phyloP scores from a whole-genome alignment of 306 rosid species.

The Glycine latifolia region DNA sequence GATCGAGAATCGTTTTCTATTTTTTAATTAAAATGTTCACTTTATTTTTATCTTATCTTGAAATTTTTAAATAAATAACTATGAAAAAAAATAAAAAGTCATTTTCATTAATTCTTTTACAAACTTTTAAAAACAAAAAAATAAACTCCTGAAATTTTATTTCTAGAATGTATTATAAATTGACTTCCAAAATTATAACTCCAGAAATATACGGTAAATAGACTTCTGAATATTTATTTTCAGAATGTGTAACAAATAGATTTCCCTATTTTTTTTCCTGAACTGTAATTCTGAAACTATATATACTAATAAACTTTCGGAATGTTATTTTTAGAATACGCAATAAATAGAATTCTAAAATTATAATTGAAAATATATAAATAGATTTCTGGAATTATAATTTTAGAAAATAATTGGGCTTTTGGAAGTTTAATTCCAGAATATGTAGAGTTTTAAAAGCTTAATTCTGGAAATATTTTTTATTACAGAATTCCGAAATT shows the following conservation, averaged over 20 bases:
- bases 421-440: too few relatives aligned
- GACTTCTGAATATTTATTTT: background rate
- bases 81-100: background rate
- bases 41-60: background rate
- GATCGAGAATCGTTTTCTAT: background rate
- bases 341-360: background rate
- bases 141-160: too few relatives aligned
- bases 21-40: background rate
- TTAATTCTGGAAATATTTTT: background rate
- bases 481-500: too few relatives aligned
- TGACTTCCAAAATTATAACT: too few relatives aligned
- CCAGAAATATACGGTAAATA: too few relatives aligned
- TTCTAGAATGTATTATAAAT: too few relatives aligned
- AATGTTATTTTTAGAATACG: background rate
- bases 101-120: background rate
- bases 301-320: background rate
- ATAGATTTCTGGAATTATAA: too few relatives aligned
- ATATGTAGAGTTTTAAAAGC: background rate
- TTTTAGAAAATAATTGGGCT: too few relatives aligned
- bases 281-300: background rate
- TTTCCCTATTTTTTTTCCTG: too few relatives aligned
- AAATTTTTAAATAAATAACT: background rate
- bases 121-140: background rate
- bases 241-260: background rate
- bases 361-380: too few relatives aligned